Conservation (phyloP, 371 early-diverging fungal species). For the Mortierella sp. region DNA sequence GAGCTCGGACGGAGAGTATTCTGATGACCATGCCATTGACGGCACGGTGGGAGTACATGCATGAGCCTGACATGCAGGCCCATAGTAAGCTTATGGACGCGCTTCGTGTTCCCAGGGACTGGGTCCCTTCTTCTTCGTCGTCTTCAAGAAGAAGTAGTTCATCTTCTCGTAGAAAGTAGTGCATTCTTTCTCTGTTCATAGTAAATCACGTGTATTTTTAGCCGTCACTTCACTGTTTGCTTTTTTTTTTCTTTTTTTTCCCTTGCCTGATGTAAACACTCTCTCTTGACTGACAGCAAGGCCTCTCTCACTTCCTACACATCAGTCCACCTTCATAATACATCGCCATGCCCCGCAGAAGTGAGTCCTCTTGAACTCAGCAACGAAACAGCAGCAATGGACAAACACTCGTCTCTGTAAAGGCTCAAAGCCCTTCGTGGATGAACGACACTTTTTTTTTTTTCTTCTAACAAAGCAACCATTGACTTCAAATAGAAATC, state of each 20-base stretch:
- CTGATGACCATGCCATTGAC: constrained; percentile 89
- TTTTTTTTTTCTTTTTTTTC: constrained; percentile 22
- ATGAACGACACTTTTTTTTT: background rate
- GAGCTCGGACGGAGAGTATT: constrained; percentile 90
- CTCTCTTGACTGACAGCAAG: background rate
- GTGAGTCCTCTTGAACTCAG: constrained; percentile 10
- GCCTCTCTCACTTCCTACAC: background rate
- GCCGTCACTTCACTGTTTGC: constrained; percentile 26
- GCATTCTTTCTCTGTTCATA: background rate
- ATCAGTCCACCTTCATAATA: constrained; percentile 13
- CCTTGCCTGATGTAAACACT: background rate
- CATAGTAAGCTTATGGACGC: constrained; percentile 80
- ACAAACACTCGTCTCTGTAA: too few relatives aligned
- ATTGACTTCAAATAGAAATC: constrained; percentile 54
- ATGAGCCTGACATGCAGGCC: constrained; percentile 76
- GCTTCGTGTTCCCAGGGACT: constrained; percentile 85
- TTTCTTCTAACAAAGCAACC: background rate
- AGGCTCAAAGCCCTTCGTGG: too few relatives aligned
- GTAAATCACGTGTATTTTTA: constrained; percentile 11
- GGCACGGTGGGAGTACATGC: constrained; percentile 92
- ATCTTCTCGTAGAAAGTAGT: background rate
- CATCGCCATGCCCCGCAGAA: constrained; percentile 37
- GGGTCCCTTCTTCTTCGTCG: constrained; percentile 67
- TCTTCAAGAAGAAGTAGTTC: background rate
- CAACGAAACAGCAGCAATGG: background rate